phyloP scores from a whole-genome alignment of 2,329 filamentous ascomycete genomes.

The Alternaria burnsii region DNA sequence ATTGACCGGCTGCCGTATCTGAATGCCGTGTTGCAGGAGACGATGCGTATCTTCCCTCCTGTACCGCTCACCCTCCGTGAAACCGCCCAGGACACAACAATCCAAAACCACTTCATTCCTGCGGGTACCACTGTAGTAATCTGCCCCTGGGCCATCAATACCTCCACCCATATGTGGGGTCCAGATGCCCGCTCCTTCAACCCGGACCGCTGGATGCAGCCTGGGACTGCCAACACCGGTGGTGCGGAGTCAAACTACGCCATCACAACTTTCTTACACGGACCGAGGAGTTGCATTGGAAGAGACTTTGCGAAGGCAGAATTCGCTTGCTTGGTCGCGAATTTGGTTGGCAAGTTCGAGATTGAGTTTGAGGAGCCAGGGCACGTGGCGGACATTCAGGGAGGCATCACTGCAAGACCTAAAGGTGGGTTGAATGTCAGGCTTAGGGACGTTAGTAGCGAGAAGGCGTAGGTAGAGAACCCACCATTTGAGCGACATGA shows the following conservation, averaged over 20 bases:
- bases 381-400: slow-evolving; percentile 70
- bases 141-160: slow-evolving; percentile 73
- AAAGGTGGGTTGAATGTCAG: slow-evolving; percentile 75
- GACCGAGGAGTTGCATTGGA: slow-evolving; percentile 86
- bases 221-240: slow-evolving; percentile 66
- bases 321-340: slow-evolving; percentile 82
- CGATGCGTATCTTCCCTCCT: slow-evolving; percentile 75
- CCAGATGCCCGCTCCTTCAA: slow-evolving; percentile 76
- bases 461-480: background rate
- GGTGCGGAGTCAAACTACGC: slow-evolving; percentile 79
- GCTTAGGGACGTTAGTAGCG: slow-evolving; percentile 57
- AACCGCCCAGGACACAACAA: slow-evolving; percentile 69
- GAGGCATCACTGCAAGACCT: slow-evolving; percentile 76
- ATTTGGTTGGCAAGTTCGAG: slow-evolving; percentile 78
- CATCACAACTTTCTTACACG: slow-evolving; percentile 84
- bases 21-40: slow-evolving; percentile 79
- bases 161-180: slow-evolving; percentile 76
- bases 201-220: slow-evolving; percentile 66
- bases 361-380: slow-evolving; percentile 69
- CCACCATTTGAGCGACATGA: background rate
- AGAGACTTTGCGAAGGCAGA: slow-evolving; percentile 82
- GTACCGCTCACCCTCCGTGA: slow-evolving; percentile 76
- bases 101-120: slow-evolving; percentile 72
- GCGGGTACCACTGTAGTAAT: slow-evolving; percentile 75
- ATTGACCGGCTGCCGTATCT: slow-evolving; percentile 79